Evolutionary conservation across 805 yeast species (phyloP).

Genomic region (Peterozyma toletana): DNA sequence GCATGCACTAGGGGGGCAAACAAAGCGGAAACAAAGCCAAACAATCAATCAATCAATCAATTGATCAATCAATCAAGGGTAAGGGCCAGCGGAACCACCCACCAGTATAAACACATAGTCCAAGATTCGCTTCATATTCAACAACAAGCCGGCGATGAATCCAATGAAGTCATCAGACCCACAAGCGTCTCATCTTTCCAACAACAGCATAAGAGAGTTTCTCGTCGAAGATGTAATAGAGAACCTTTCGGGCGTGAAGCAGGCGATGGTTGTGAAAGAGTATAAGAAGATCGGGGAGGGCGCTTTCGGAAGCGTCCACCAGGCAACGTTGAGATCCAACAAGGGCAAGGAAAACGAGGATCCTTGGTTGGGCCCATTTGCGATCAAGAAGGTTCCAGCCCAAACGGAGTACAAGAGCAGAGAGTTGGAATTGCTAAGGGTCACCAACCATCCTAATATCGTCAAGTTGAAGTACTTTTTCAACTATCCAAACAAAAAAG

Average conservation of each 20-base stretch:
- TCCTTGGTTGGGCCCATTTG: constrained; percentile 73
- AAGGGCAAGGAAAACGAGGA: constrained; percentile 15
- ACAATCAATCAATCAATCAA: background rate
- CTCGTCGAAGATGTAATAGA: constrained; percentile 56
- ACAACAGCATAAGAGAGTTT: constrained; percentile 25
- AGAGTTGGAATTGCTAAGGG: constrained; percentile 69
- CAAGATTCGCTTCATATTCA: background rate
- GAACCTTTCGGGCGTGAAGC: constrained; percentile 42
- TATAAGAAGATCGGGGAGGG: constrained; percentile 78
- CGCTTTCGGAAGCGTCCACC: constrained; percentile 80
- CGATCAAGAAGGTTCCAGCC: constrained; percentile 79
- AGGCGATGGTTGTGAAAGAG: constrained; percentile 64
- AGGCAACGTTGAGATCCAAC: constrained; percentile 40
- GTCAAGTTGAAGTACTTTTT: constrained; percentile 64
- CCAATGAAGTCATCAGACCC: background rate
- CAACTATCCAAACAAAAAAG: constrained; percentile 57
- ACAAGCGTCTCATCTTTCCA: background rate
- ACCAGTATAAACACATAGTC: background rate
- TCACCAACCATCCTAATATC: constrained; percentile 75
- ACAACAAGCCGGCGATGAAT: background rate
- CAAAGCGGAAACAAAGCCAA: too few relatives aligned
- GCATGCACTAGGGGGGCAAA: too few relatives aligned
- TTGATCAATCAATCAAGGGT: background rate
- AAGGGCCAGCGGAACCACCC: background rate
- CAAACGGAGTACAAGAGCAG: constrained; percentile 82